These are phyloP conservation scores for Cyphellophora europaea DNA, from an alignment of 2,329 filamentous ascomycete species.

Conservation along the genomic window DNA sequence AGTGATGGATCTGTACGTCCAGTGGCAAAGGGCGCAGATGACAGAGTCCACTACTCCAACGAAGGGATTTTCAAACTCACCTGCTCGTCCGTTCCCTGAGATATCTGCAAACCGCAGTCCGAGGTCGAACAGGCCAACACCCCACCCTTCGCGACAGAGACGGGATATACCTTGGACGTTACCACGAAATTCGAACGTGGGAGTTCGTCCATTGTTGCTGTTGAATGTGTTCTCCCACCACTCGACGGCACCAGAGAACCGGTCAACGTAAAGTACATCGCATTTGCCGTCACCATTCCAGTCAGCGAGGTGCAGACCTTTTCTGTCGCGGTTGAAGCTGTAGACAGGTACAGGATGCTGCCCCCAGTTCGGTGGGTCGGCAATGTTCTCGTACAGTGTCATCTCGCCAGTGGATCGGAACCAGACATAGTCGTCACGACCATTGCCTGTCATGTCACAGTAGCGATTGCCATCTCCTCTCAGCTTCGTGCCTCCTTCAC, in stretches of 20 bases:
- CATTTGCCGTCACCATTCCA: neutral
- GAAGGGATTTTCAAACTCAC: too few species aligned
- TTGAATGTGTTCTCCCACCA: neutral
- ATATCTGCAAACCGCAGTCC: neutral
- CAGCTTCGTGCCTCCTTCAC: neutral
- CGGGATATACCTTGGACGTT: too few species aligned
- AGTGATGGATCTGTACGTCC: too few species aligned
- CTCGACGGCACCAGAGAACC: neutral
- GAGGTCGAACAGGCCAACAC: neutral
- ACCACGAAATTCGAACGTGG: too few species aligned
- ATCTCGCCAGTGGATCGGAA: neutral
- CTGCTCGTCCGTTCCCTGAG: neutral
- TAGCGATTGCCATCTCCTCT: constrained; percentile 1
- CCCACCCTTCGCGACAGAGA: neutral
- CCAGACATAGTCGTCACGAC: neutral
- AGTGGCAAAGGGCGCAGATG: too few species aligned
- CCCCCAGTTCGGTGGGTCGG: neutral
- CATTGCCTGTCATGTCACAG: neutral
- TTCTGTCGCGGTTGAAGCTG: neutral
- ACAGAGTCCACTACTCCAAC: too few species aligned
- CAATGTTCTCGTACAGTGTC: constrained; percentile 1
- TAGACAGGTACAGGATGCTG: neutral
- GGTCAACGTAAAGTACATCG: neutral
- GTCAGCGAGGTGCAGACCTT: neutral
- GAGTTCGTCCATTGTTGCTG: neutral